Evolutionary conservation across 2,329 filamentous ascomycete species (phyloP), one percentile per base, ranked within the genome.

Genomic region (Sarocladium kiliense): DNA sequence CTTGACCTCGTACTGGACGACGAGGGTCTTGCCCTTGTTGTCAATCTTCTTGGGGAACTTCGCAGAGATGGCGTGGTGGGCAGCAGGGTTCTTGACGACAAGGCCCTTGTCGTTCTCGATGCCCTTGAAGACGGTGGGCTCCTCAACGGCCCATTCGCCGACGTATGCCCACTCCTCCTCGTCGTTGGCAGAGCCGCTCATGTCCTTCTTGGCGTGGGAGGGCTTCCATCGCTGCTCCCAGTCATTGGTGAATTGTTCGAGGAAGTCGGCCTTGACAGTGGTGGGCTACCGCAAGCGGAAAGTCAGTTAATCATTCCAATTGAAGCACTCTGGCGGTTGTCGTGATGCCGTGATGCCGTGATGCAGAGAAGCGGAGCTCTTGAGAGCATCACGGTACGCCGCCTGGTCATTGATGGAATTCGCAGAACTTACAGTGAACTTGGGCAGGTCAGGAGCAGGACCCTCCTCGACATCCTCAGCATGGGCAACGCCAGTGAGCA

Each of bases 1-100:
- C 85, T 99, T 99, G 71, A 97, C 94, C 74, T 99, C 94, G 71
- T 99, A 99, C 77, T 99, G 94, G 54, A 99, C 91, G 64, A 99
- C 94, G 53, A 99, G 84, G 58, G 91, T 89, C 81, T 99, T 96
- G 77, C 83, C 91, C 85, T 93, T 97, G 84, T 95, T 94, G 77
- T 97, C 88, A 68, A 99, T 89, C 76, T 89, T 88, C 82, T 95
- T 91, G 71, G 89, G 86, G 80, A 99, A 97, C 77, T 97, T 97
- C 77, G 94, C 91, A 51, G 94, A 99, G 74, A 99, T 99, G 79
- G 94, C 94, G 77, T 99, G 94, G 78, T 99, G 94, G 66, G 94
- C 94, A 63, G 94, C 94, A 62, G 89, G 83, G 79, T 97, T 96
- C 87, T 99, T 99, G 75, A 97, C 85, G 60, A 99, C 93, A 65